Conservation (phyloP, 345 rosid genomes). For the Hypericum perforatum region DNA sequence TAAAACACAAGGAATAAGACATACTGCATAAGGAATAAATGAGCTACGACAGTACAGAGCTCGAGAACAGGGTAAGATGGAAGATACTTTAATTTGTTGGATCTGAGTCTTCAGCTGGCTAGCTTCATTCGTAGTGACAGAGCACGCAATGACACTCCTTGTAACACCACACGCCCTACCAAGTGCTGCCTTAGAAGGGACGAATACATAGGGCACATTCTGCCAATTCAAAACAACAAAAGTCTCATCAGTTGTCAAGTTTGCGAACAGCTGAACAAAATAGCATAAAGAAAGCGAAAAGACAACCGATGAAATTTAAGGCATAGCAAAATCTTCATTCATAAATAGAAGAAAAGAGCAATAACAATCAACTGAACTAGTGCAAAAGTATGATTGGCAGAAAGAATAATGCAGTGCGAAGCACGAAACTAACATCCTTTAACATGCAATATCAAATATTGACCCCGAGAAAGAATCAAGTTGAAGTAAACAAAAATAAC, state of each 20-base stretch:
- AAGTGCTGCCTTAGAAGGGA: constrained; percentile 90
- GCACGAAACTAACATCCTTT: too few species aligned
- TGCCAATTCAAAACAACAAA: constrained; percentile 15
- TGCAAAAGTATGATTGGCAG: too few species aligned
- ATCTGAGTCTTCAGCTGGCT: constrained; percentile 85
- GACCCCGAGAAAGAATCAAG: too few species aligned
- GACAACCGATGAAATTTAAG: too few species aligned
- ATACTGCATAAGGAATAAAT: not conserved
- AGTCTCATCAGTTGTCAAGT: not conserved
- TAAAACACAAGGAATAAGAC: not conserved
- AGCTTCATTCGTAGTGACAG: constrained; percentile 75
- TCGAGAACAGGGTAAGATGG: not conserved
- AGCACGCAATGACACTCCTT: constrained; percentile 85
- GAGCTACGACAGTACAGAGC: too few species aligned
- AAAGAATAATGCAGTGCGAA: too few species aligned
- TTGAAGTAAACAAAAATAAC: too few species aligned
- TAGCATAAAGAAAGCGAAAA: too few species aligned
- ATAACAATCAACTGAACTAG: too few species aligned
- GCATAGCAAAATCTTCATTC: too few species aligned
- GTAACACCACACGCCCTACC: constrained; percentile 98
- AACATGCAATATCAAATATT: too few species aligned
- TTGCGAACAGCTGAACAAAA: not conserved
- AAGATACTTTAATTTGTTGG: constrained; percentile 70
- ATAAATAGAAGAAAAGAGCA: too few species aligned
- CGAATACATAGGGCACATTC: constrained; percentile 99